Evolutionary conservation across 495 filamentous ascomycete species (phyloP).

Genomic region (Podospora didyma): DNA sequence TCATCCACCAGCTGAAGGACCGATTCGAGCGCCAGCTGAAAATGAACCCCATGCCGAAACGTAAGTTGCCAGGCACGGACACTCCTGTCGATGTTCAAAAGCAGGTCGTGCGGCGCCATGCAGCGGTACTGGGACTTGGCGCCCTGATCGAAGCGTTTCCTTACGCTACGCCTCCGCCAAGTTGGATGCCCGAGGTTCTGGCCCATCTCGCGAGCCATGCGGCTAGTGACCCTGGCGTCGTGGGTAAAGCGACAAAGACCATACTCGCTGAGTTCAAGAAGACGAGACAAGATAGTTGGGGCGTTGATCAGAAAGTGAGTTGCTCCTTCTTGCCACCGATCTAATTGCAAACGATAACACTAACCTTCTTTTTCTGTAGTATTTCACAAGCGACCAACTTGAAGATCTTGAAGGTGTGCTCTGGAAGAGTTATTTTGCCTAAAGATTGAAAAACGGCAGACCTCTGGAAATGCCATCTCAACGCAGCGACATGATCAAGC

Average conservation of each 20-base stretch:
- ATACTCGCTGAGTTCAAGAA: conserved; percentile 98
- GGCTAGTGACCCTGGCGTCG: conserved; percentile 83
- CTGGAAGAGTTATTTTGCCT: conserved; percentile 99
- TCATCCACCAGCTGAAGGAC: conserved; percentile 68
- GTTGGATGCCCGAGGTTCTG: conserved; percentile 91
- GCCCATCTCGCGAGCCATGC: conserved; percentile 80
- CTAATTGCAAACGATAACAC: neutral
- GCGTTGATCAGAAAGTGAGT: conserved; percentile 90
- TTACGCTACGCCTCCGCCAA: conserved; percentile 86
- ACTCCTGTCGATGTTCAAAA: conserved; percentile 76
- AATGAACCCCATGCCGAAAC: conserved; percentile 83
- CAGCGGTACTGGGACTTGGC: conserved; percentile 87
- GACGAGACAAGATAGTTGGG: conserved; percentile 98
- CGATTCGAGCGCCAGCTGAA: conserved; percentile 74
- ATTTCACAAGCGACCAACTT: conserved; percentile 85
- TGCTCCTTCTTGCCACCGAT: neutral
- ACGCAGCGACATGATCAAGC: too few relatives aligned
- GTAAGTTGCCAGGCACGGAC: conserved; percentile 58
- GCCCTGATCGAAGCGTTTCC: conserved; percentile 95
- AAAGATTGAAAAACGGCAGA: neutral
- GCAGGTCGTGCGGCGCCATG: conserved; percentile 77
- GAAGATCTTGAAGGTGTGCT: conserved; percentile 94
- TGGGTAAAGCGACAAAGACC: conserved; percentile 95
- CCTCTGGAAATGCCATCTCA: too few relatives aligned
- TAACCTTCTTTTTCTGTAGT: conserved; percentile 55